Evolutionary conservation across 1,284 basidiomycete genomes (phyloP).

Genomic region (Nidula niveotomentosa): DNA sequence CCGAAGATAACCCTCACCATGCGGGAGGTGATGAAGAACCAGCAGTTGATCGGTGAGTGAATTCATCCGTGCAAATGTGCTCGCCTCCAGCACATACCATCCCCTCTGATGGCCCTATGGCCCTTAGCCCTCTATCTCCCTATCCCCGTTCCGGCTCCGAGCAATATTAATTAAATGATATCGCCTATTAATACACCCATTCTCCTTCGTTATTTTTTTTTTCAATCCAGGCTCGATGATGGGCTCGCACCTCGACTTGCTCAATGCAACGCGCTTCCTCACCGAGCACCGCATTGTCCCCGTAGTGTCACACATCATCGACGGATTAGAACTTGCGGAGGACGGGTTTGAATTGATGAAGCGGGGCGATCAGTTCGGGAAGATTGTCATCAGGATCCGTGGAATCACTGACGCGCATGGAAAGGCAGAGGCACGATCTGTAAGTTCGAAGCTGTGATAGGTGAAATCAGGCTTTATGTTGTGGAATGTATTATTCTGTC

Average conservation of each 20-base stretch:
- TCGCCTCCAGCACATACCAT: too few species aligned
- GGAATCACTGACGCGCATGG: slow-evolving; percentile 1
- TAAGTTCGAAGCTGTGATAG: too few species aligned
- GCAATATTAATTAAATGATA: too few species aligned
- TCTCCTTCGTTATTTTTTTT: neutral
- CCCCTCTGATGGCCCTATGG: too few species aligned
- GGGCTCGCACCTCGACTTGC: slow-evolving; percentile 80
- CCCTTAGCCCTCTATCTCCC: too few species aligned
- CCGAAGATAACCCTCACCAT: slow-evolving; percentile 72
- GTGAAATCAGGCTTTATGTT: too few species aligned
- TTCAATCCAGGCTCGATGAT: slow-evolving; percentile 68
- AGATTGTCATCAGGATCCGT: slow-evolving; percentile 59
- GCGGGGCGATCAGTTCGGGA: slow-evolving; percentile 71
- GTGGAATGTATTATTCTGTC: too few species aligned
- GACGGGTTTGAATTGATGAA: slow-evolving; percentile 71
- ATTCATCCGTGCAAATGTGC: neutral
- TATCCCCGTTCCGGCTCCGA: too few species aligned
- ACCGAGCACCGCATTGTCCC: slow-evolving; percentile 69
- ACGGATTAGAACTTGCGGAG: slow-evolving; percentile 68
- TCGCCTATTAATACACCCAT: neutral
- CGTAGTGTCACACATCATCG: slow-evolving; percentile 70
- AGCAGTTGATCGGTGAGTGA: slow-evolving; percentile 67
- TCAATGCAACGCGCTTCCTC: slow-evolving; percentile 72
- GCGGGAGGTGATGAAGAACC: slow-evolving; percentile 78
- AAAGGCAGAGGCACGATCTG: neutral